phyloP scores from a whole-genome alignment of 495 filamentous ascomycete genomes.

The Monascus purpureus region DNA sequence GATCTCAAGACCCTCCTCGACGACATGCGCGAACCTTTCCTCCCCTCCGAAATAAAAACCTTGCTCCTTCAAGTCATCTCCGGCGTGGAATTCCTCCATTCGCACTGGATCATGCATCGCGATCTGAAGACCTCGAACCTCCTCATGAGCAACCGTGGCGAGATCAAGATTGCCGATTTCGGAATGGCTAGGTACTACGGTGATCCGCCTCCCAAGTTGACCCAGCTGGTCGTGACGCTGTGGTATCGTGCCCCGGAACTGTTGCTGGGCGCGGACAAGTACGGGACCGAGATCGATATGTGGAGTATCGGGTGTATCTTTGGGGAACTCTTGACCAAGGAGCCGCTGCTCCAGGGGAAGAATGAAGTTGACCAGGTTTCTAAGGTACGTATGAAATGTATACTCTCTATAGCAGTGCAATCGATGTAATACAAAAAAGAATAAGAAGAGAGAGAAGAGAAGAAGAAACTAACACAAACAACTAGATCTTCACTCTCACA shows the following conservation, averaged over 20 bases:
- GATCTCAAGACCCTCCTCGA: conserved; percentile 90
- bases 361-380: conserved; percentile 85
- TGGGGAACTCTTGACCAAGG: conserved; percentile 73
- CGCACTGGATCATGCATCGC: conserved; percentile 86
- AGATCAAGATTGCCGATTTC: conserved; percentile 94
- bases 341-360: conserved; percentile 77
- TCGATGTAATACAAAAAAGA: no score
- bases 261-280: conserved; percentile 65
- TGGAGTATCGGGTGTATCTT: conserved; percentile 98
- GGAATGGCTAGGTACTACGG: conserved; percentile 90
- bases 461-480: no score
- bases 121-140: conserved; percentile 96
- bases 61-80: conserved; percentile 70
- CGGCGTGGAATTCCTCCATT: conserved; percentile 76
- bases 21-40: conserved; percentile 87
- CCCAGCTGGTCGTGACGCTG: conserved; percentile 88
- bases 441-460: no score
- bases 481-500: conserved; percentile 74
- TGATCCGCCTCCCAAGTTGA: conserved; percentile 70
- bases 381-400: conserved; percentile 22
- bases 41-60: conserved; percentile 86
- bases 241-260: conserved; percentile 95
- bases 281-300: conserved; percentile 72
- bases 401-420: no score
- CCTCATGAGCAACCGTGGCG: conserved; percentile 86